Evolutionary conservation across 1,139 yeast genomes (phyloP).

Genomic region (Nakaseomyces delphensis): DNA sequence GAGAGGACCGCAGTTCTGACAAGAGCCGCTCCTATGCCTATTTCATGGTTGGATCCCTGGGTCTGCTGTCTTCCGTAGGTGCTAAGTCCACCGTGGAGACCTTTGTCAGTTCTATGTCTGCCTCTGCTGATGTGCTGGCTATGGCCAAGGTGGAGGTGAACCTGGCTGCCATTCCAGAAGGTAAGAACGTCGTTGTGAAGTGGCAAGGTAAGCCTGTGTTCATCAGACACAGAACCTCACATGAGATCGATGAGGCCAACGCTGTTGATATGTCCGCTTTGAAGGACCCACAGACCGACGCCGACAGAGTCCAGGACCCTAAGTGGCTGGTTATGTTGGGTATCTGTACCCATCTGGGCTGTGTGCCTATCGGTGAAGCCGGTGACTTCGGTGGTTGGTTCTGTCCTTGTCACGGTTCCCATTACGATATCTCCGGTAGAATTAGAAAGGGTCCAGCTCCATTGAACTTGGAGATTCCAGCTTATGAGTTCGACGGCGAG

Average conservation of each 20-base stretch:
- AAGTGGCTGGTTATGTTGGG: constrained; percentile 99
- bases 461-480: constrained; percentile 93
- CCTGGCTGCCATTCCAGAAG: constrained; percentile 89
- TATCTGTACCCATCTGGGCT: constrained; percentile 99
- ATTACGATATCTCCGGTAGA: constrained; percentile 99
- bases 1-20: constrained; percentile 58
- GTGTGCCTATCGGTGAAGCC: constrained; percentile 99
- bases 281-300: constrained; percentile 92
- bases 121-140: constrained; percentile 97
- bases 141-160: constrained; percentile 99
- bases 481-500: constrained; percentile 73
- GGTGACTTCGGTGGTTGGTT: constrained; percentile 99
- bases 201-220: constrained; percentile 99
- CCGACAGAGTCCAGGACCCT: constrained; percentile 92
- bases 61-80: constrained; percentile 88
- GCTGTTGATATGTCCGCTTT: constrained; percentile 59
- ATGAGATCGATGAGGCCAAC: constrained; percentile 93
- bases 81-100: constrained; percentile 98
- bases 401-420: constrained; percentile 99
- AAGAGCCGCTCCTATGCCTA: constrained; percentile 80
- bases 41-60: constrained; percentile 97
- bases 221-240: constrained; percentile 95
- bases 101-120: constrained; percentile 87
- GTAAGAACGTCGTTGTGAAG: constrained; percentile 95
- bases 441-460: constrained; percentile 99